Evolutionary conservation across 169 alveolate genomes (phyloP).

Genomic region (Plasmodium yoelii): DNA sequence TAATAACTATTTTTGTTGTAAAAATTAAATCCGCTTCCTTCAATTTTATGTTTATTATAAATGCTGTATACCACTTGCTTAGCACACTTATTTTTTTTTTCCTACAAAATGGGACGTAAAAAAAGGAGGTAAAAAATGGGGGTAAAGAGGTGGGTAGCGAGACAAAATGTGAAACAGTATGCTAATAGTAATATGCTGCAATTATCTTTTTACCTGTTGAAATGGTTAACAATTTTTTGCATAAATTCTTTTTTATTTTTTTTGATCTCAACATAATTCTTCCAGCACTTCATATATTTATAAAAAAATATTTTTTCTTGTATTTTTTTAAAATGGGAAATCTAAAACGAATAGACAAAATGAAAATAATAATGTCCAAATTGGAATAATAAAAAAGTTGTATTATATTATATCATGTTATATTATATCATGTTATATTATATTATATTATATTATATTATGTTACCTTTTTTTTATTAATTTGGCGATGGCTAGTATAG

Average conservation of each 20-base stretch:
- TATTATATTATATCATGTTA: too few species aligned
- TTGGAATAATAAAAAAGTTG: background rate
- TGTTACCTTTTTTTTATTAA: constrained; percentile 36
- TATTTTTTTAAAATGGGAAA: constrained; percentile 23
- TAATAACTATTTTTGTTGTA: background rate
- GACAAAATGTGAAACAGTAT: background rate
- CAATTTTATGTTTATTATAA: constrained; percentile 17
- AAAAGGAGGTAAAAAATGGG: background rate
- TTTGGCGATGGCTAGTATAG: background rate
- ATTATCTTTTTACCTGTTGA: constrained; percentile 25
- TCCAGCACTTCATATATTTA: constrained; percentile 24
- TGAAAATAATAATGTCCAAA: constrained; percentile 3
- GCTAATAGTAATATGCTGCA: background rate
- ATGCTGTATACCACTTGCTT: constrained; percentile 59
- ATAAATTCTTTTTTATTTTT: constrained; percentile 34
- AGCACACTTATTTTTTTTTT: constrained; percentile 26
- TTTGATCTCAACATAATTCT: constrained; percentile 11
- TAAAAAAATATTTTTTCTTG: constrained; percentile 14
- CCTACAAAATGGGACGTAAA: constrained; percentile 4
- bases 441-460: too few species aligned
- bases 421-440: too few species aligned
- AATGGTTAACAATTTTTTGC: constrained; percentile 13
- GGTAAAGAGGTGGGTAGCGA: too few species aligned
- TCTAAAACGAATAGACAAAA: constrained; percentile 1
- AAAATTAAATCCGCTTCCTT: constrained; percentile 31